phyloP scores from a whole-genome alignment of 257 asterid genomes.

The Cruciata laevipes region DNA sequence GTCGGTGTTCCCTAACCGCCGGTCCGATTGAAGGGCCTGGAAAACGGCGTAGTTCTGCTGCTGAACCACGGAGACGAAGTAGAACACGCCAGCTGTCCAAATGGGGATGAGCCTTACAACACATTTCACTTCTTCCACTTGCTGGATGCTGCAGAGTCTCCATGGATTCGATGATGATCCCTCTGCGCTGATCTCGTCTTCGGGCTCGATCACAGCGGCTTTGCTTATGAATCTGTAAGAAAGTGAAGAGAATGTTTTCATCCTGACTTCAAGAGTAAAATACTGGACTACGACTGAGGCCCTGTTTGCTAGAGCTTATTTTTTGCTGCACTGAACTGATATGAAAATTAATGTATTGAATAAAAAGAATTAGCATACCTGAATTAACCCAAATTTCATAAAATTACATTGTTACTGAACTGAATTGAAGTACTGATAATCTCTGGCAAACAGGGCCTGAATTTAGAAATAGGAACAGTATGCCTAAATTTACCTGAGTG shows the following conservation, averaged over 20 bases:
- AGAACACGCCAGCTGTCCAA: constrained; percentile 18
- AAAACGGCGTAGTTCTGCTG: constrained; percentile 19
- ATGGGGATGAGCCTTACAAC: constrained; percentile 24
- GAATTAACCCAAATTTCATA: too few species aligned
- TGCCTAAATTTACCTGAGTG: too few species aligned
- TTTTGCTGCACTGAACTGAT: too few species aligned
- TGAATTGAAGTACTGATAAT: too few species aligned
- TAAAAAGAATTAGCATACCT: too few species aligned
- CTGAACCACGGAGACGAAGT: constrained; percentile 14
- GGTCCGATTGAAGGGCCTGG: constrained; percentile 23
- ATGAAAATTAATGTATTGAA: too few species aligned
- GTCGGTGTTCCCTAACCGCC: constrained; percentile 10
- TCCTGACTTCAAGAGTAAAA: too few species aligned
- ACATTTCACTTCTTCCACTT: constrained; percentile 34
- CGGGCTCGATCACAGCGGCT: constrained; percentile 22
- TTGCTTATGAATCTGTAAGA: constrained; percentile 26
- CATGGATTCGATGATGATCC: constrained; percentile 26
- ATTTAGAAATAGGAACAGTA: too few species aligned
- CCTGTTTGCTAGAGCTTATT: too few species aligned
- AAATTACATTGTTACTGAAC: too few species aligned
- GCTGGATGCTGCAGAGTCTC: constrained; percentile 31
- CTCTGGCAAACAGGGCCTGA: too few species aligned
- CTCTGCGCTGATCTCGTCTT: constrained; percentile 20
- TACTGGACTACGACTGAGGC: too few species aligned
- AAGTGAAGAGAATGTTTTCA: background rate